Evolutionary conservation across 2,329 filamentous ascomycete species (phyloP).

Genomic region (Exophiala aquamarina): DNA sequence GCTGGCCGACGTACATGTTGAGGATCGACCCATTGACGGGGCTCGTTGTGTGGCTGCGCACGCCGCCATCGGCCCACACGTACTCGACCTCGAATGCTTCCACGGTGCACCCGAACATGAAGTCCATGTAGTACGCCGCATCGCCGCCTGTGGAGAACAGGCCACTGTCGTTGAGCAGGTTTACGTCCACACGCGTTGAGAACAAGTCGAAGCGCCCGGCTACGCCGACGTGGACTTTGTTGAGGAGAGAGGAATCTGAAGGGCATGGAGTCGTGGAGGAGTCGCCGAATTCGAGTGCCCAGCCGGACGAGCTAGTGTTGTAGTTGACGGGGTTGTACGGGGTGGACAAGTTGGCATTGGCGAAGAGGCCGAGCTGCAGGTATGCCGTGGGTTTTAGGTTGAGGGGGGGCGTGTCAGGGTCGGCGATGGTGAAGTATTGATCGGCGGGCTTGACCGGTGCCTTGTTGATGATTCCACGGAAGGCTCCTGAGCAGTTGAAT

Average conservation of each 20-base stretch:
- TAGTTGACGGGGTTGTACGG: constrained; percentile 2
- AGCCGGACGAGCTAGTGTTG: neutral
- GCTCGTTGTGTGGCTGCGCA: neutral
- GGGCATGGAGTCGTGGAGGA: neutral
- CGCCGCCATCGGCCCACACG: too few relatives aligned
- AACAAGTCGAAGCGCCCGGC: neutral
- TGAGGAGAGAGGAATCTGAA: neutral
- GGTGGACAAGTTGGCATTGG: neutral
- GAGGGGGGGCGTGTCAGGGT: constrained; percentile 1
- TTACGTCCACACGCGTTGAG: neutral
- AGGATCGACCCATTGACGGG: neutral
- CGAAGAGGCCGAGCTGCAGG: neutral
- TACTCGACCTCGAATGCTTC: too few relatives aligned
- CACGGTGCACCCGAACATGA: too few relatives aligned
- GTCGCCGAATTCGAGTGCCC: neutral
- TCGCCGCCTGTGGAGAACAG: neutral
- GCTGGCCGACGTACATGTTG: constrained; percentile 8
- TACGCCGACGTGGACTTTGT: neutral
- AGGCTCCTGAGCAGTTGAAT: neutral
- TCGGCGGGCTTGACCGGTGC: neutral
- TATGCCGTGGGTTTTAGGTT: neutral
- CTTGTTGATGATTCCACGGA: constrained; percentile 1
- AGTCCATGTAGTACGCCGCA: too few relatives aligned
- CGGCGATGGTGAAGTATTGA: neutral
- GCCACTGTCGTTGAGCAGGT: neutral